A percentile compares a stretch with the other conserved stretches of the same genome.
Conservation (phyloP, 768 basidiomycete genomes). For the Trichaptum fuscoviolaceum region DNA sequence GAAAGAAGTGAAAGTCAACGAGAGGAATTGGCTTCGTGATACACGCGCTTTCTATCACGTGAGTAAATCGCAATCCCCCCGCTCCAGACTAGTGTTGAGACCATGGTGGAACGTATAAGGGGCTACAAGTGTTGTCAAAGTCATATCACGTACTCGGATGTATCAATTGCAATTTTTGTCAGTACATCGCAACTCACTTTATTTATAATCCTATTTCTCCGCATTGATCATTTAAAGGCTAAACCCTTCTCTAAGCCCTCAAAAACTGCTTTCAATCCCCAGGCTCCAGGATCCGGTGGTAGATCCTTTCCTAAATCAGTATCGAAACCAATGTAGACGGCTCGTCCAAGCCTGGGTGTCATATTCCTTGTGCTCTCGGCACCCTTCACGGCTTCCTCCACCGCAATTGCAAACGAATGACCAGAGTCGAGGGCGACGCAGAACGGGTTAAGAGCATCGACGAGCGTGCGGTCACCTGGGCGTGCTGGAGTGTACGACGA, state of each 20-base stretch:
- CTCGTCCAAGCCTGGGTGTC: slow-evolving; percentile 43
- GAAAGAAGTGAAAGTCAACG: too few relatives aligned
- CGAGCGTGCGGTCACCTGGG: slow-evolving; percentile 50
- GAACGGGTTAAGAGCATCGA: slow-evolving; percentile 49
- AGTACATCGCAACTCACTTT: too few relatives aligned
- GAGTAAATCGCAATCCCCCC: too few relatives aligned
- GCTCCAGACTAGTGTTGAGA: too few relatives aligned
- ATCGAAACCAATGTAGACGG: slow-evolving; percentile 40
- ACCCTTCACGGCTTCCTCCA: slow-evolving; percentile 33
- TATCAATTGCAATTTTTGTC: too few relatives aligned
- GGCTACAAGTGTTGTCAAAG: too few relatives aligned
- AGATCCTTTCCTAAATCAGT: slow-evolving; percentile 21
- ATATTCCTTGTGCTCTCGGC: slow-evolving; percentile 44
- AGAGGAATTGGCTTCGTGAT: too few relatives aligned
- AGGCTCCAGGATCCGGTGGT: slow-evolving; percentile 53
- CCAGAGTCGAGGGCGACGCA: slow-evolving; percentile 26
- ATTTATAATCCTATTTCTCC: neutral
- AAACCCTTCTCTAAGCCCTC: slow-evolving; percentile 31
- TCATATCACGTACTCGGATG: too few relatives aligned
- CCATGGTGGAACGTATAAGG: too few relatives aligned
- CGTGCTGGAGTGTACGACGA: slow-evolving; percentile 43
- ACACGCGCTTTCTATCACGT: too few relatives aligned
- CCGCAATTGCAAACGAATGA: slow-evolving; percentile 24
- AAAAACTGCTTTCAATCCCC: slow-evolving; percentile 41
- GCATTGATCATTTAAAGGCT: too few relatives aligned